Percentiles rank a stretch among this genome's conserved stretches.
These are phyloP conservation scores for Thamnidium elegans DNA, from an alignment of 192 early-diverging fungal species.

Conservation along the genomic window DNA sequence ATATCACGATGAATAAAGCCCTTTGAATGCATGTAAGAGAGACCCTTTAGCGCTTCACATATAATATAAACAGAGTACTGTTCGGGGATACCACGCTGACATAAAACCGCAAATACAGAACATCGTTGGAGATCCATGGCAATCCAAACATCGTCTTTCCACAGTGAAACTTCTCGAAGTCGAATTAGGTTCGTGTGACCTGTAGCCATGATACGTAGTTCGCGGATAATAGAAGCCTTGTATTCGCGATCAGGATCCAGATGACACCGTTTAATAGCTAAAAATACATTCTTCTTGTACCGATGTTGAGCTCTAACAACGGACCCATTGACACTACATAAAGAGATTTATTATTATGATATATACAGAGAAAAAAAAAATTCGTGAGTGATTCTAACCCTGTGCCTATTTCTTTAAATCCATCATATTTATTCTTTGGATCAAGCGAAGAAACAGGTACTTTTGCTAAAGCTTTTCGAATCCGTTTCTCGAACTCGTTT, in stretches of 20 bases:
- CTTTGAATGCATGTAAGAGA: slow-evolving; percentile 38
- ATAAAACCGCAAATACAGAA: slow-evolving; percentile 38
- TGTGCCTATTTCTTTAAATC: slow-evolving; percentile 24
- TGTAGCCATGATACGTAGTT: slow-evolving; percentile 39
- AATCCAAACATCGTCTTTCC: slow-evolving; percentile 41
- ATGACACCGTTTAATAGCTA: slow-evolving; percentile 38
- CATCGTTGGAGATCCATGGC: slow-evolving; percentile 38
- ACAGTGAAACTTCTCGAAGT: slow-evolving; percentile 32
- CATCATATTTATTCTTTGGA: slow-evolving; percentile 25
- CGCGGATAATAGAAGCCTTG: slow-evolving; percentile 32
- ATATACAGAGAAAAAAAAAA: slow-evolving; percentile 4
- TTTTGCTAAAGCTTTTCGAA: slow-evolving; percentile 29
- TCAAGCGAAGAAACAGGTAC: slow-evolving; percentile 25
- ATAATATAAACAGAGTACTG: slow-evolving; percentile 36
- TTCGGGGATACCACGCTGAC: slow-evolving; percentile 41
- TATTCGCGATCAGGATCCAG: slow-evolving; percentile 38
- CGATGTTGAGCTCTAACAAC: slow-evolving; percentile 30
- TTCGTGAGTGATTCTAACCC: slow-evolving; percentile 2
- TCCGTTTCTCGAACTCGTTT: slow-evolving; percentile 31
- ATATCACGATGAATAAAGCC: slow-evolving; percentile 50
- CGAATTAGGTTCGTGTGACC: slow-evolving; percentile 33
- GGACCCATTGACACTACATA: slow-evolving; percentile 33
- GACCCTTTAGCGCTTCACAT: slow-evolving; percentile 36
- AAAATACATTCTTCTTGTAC: slow-evolving; percentile 24
- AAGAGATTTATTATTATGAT: slow-evolving; percentile 6